Conservation (phyloP, 352 stramenopile species). For the Globisporangium mamillatum region DNA sequence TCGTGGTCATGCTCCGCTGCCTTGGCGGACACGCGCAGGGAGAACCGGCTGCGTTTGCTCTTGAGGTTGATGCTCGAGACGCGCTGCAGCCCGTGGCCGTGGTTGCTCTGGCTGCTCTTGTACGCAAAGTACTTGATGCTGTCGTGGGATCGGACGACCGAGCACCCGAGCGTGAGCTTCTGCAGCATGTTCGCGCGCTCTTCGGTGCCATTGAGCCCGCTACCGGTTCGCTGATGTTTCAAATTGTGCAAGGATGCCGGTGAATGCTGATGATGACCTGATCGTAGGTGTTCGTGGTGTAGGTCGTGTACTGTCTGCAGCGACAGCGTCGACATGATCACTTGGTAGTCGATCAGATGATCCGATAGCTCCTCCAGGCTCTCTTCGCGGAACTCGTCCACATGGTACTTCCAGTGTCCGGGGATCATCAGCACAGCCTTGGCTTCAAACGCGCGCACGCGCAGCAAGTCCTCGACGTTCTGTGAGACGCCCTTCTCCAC, state of each 20-base stretch:
- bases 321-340: slow-evolving; percentile 63
- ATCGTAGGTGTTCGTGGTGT: slow-evolving; percentile 30
- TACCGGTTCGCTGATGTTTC: neutral
- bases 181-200: neutral
- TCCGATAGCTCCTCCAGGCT: slow-evolving; percentile 34
- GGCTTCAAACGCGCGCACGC: slow-evolving; percentile 40
- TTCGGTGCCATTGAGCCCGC: neutral
- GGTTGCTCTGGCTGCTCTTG: slow-evolving; percentile 31
- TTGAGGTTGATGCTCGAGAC: slow-evolving; percentile 1
- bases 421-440: slow-evolving; percentile 50
- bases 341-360: slow-evolving; percentile 60
- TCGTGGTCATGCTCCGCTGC: neutral
- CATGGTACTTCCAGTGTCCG: slow-evolving; percentile 39
- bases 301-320: slow-evolving; percentile 39
- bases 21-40: neutral
- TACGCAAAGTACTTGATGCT: slow-evolving; percentile 59
- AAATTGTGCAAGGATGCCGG: neutral
- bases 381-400: slow-evolving; percentile 34
- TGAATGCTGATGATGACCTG: neutral
- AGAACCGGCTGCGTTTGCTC: slow-evolving; percentile 1
- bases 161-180: slow-evolving; percentile 29
- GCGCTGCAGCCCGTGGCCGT: slow-evolving; percentile 22
- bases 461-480: slow-evolving; percentile 52
- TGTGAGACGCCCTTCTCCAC: slow-evolving; percentile 42
- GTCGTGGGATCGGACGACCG: slow-evolving; percentile 49